Base-by-base conservation (phyloP, 148 eudicot species). In the Silene uniflora region DNA sequence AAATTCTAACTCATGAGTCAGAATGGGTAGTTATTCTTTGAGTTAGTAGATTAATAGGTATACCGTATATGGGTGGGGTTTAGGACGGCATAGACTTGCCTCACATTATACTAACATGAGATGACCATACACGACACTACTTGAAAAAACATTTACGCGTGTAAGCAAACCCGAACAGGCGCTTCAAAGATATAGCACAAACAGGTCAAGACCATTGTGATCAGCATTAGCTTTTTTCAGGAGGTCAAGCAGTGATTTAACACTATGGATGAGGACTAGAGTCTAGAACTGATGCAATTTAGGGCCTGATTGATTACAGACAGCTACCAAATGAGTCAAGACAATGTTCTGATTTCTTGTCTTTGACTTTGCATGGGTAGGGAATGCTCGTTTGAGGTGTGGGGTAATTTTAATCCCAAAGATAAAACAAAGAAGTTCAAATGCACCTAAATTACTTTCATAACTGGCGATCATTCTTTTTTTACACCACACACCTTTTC, bases 401-500 rank as follows among this genome's bases (percentile, higher is more conserved):
- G 7, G 10, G 10, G 44, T 39, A 7, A 39, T 39, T 39, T 24
- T 7, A 59, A 19, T 10, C 7, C 23, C 22, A 24, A 27, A 62
- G 23, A 23, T 13, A 52, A 27, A 62, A 16, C n/a, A n/a, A 46
- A 27, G 1, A 29, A 42, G n/a, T 25, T 62, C 72, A 39, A 39
- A 39, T 7, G 44, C 44, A 39, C 44, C 78, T 46, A 55, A 54
- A 69, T 16, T 77, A 76, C 72, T 73, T 70, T 72, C 58, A 74
- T 71, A 79, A 44, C 44, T 46, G 52, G 52, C 73, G 55, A 56
- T 63, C 64, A 55, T 67, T 55, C 12, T 70, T 24, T 24, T 62
- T 75, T 58, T 67, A 76, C 62, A 81, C 11, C 9, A 58, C 73
- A 16, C 67, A 29, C 62, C 29, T 73, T 66, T 55, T 74, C 75